A percentile compares a stretch with the other conserved stretches of the same genome.
phyloP scores from a whole-genome alignment of 352 stramenopile genomes.

The Pythium scleroteichum region DNA sequence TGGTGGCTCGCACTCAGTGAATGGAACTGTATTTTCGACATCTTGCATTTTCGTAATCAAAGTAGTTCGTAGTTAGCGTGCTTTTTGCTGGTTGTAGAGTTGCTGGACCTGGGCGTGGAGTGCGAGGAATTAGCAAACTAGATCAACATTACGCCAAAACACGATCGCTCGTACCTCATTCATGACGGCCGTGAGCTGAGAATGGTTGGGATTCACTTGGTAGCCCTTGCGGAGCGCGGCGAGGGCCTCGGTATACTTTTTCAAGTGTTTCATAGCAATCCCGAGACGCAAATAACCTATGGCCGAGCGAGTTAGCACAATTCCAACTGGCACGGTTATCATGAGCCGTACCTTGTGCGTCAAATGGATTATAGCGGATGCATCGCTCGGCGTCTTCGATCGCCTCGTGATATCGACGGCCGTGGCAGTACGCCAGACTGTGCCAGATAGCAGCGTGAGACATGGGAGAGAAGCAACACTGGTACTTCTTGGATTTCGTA shows the following conservation, averaged over 20 bases:
- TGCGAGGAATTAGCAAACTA: not conserved
- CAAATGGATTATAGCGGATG: conserved; percentile 92
- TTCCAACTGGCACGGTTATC: no score
- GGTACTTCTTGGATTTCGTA: conserved; percentile 20
- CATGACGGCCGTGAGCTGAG: conserved; percentile 59
- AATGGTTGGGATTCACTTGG: conserved; percentile 73
- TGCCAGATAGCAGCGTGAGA: not conserved
- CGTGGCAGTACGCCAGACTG: conserved; percentile 73
- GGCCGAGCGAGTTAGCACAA: no score
- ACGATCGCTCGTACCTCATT: conserved; percentile 38
- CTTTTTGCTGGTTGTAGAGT: conserved; percentile 27
- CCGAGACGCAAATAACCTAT: conserved; percentile 91
- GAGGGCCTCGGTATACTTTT: conserved; percentile 72
- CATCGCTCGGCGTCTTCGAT: conserved; percentile 86
- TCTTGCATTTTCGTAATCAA: conserved; percentile 25
- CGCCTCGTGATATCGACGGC: conserved; percentile 79
- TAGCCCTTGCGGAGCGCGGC: conserved; percentile 61
- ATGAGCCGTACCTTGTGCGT: conserved; percentile 82
- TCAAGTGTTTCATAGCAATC: conserved; percentile 87
- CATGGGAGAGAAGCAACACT: not conserved
- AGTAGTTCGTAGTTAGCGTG: conserved; percentile 1
- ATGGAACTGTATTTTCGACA: conserved; percentile 46
- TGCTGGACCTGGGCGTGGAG: conserved; percentile 18
- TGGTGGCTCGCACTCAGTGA: no score
- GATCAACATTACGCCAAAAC: no score